A percentile compares a stretch with the other conserved stretches of the same genome.
phyloP scores from a whole-genome alignment of 208 protist species.

The Trichomonas vaginalis region DNA sequence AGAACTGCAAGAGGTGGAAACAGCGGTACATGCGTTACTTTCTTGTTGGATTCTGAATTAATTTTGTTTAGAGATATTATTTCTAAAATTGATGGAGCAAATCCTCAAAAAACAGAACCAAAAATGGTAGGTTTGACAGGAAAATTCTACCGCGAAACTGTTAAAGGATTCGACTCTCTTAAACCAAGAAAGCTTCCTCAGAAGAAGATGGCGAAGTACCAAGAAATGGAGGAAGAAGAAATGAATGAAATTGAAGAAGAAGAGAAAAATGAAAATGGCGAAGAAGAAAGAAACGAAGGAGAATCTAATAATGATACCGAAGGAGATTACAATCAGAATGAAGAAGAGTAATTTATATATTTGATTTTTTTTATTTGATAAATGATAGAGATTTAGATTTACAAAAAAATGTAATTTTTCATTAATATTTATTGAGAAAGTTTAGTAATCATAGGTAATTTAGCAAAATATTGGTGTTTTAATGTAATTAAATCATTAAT shows the following conservation, averaged over 20 bases:
- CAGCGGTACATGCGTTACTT: neutral
- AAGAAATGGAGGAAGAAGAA: neutral
- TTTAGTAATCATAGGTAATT: neutral
- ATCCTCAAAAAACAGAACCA: neutral
- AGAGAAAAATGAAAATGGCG: neutral
- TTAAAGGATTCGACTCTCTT: neutral
- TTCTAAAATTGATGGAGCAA: neutral
- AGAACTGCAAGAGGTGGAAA: constrained; percentile 36
- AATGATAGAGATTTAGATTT: neutral
- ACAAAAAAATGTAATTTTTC: too few species aligned
- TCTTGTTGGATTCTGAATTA: neutral
- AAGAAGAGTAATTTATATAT: neutral
- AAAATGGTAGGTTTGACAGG: neutral
- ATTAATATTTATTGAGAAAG: neutral
- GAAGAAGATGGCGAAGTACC: neutral
- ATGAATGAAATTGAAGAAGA: neutral
- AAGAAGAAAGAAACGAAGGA: neutral
- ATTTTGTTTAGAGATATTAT: neutral
- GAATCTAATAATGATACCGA: too few species aligned
- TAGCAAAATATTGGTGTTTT: neutral
- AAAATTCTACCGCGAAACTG: neutral
- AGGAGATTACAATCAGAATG: too few species aligned
- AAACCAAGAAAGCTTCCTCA: neutral
- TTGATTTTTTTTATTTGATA: neutral
- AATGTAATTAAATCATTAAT: neutral